Evolutionary conservation across 768 basidiomycete species (phyloP), one percentile per base, ranked within the genome.

Genomic region (Xerocomus spinulosus): DNA sequence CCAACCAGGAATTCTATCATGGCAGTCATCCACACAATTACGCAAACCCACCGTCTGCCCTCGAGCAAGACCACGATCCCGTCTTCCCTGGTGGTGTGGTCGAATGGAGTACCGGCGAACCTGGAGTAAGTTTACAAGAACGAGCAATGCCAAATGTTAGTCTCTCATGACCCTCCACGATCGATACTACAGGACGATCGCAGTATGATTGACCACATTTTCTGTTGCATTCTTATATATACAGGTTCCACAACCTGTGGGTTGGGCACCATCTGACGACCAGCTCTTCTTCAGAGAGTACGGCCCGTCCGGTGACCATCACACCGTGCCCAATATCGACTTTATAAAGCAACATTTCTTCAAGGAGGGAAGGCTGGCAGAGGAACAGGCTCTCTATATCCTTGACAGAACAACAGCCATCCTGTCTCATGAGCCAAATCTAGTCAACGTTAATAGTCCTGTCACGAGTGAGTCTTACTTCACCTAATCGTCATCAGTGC

Each of bases 321-420:
- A 77, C 29, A 68, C 69, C 44, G 80, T 81, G 52, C 86, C 91
- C 17, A 89, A 92, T 60, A 78, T 84, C 45, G 76, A 78, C 1
- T 90, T 87, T 65, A 72, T 97, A 50, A 92, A 87, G 68, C 78
- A 85, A 43, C 94, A 97, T 67, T 95, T 97, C 70, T 84, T 89
- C 66, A 74, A 79, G 12, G 92, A 95, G 62, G 93, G 93, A 0
- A 70, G 86, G 15, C 62, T 96, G 58, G 86, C 83, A 0, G 91
- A 95, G 60, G 73, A 77, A 9, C 91, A 96, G 66, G 93, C 94
- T 0, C 62, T 95, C 42, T 85, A 80, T 61, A 94, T 97, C 52
- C 66, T 97, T 20, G 72, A 82, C 26, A 74, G 77, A 61, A 77
- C 81, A 5, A 84, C 83, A 4, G 75, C 80, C 44, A 57, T 93